Base-by-base conservation (phyloP, 2,329 filamentous ascomycete genomes). In the Cytospora schulzeri region DNA sequence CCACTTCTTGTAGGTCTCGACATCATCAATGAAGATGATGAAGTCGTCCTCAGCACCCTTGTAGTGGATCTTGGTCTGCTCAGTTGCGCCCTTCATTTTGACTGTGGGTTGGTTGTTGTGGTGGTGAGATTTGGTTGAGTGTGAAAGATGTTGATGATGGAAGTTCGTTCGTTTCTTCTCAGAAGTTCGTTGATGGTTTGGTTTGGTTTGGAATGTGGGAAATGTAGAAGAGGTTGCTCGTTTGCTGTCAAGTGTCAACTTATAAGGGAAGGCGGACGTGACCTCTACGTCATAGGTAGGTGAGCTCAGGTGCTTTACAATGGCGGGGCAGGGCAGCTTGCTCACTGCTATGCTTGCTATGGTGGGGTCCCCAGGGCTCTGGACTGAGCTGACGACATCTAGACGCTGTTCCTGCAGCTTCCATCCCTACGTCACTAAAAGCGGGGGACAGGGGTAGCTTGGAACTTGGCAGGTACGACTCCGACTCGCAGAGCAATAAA, bases 21-120 rank as follows among this genome's bases (percentile, higher is more conserved):
- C 74, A 70, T 86, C 84, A 68, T 88, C 85, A 57, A 88, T 74
- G 70, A 88, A 86, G 75, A 87, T 76, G 73, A 87, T 73, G 73
- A 84, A 88, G 76, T 87, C 84, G 41, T 87, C 84, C 35, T 78
- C 75, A 65, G 74, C 69, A 79, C 92, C 92, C 85, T 93, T 91
- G 88, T 87, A 93, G 86, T 94, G 90, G 79, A 96, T 85, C 82
- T 95, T 96, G 80, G 83, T 83, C 77, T 89, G 85, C 67, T 77
- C 76, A 69, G 85, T 83, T 80, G 91, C 90, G 80, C 89, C 90
- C 65, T 67, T 67, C 65, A 65, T 67, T 35, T 66, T 65, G 61
- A 38, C 31, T 45, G 35, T 62, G 61, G 59, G 60, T 61, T 48
- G 31, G 31, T 51, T 55, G 57, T 29, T 57, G 48, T 57, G 24